phyloP scores from a whole-genome alignment of 768 basidiomycete genomes.

The Phanerodontia chrysosporium region DNA sequence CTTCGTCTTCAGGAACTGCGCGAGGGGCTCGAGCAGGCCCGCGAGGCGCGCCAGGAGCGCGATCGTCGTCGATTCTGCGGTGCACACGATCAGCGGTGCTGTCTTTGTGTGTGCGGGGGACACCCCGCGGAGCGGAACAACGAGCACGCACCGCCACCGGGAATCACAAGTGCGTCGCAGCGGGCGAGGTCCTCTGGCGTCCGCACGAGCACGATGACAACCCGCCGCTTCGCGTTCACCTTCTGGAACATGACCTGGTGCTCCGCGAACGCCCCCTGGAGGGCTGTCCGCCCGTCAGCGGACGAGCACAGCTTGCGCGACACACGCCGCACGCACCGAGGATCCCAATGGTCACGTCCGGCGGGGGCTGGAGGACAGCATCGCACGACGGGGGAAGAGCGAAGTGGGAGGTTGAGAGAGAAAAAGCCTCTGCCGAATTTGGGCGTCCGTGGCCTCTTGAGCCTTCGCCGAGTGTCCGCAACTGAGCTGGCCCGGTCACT shows the following conservation, averaged over 20 bases:
- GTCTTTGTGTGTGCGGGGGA: too few species aligned
- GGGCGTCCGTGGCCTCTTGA: neutral
- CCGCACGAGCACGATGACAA: conserved; percentile 59
- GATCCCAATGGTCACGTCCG: conserved; percentile 13
- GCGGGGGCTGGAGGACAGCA: conserved; percentile 5
- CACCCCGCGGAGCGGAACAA: neutral
- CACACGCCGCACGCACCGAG: conserved; percentile 4
- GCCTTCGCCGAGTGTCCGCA: neutral
- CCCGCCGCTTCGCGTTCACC: conserved; percentile 40
- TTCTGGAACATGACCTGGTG: conserved; percentile 71
- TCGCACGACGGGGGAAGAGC: neutral
- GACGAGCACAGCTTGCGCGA: neutral
- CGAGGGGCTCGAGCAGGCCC: conserved; percentile 78
- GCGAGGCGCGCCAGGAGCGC: conserved; percentile 67
- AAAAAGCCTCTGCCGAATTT: neutral
- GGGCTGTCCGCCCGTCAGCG: conserved; percentile 43
- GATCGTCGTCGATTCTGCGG: conserved; percentile 87
- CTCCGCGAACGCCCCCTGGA: conserved; percentile 92
- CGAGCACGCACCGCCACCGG: conserved; percentile 69
- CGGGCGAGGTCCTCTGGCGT: conserved; percentile 65
- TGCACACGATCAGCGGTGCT: neutral
- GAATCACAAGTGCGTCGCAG: conserved; percentile 88
- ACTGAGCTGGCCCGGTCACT: neutral
- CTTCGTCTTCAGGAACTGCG: conserved; percentile 63
- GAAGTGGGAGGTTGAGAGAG: neutral